Evolutionary conservation across 2,329 filamentous ascomycete species (phyloP).

Genomic region (Aspergillus cejpii): DNA sequence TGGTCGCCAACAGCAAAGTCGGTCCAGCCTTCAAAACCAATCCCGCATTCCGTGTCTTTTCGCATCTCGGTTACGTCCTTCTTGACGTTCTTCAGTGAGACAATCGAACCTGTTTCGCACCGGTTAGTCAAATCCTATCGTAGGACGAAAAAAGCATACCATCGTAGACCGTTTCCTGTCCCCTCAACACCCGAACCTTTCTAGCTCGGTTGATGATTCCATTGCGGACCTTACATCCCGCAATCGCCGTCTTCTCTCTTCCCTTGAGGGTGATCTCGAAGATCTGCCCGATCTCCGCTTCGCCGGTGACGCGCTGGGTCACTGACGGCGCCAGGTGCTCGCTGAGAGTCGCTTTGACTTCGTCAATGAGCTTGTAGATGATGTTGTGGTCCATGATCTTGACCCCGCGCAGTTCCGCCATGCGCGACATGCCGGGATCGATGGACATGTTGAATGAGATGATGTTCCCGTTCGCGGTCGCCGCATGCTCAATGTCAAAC

Average conservation of each 20-base stretch:
- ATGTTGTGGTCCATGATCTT: constrained; percentile 73
- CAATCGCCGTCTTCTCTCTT: constrained; percentile 64
- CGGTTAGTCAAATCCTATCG: constrained; percentile 11
- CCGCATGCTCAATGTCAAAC: constrained; percentile 83
- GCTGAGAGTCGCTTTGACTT: constrained; percentile 54
- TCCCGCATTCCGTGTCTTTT: constrained; percentile 89
- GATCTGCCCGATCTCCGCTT: constrained; percentile 75
- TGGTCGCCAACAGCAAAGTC: constrained; percentile 74
- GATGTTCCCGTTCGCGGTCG: constrained; percentile 66
- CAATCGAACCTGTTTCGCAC: constrained; percentile 57
- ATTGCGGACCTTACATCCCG: constrained; percentile 81
- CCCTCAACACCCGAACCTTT: constrained; percentile 65
- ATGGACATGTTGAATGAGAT: constrained; percentile 78
- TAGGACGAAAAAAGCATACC: constrained; percentile 54
- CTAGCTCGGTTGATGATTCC: constrained; percentile 60
- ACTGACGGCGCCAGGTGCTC: constrained; percentile 62
- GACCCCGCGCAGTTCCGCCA: constrained; percentile 67
- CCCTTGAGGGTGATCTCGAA: constrained; percentile 79
- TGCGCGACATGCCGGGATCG: constrained; percentile 58
- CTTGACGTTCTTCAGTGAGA: constrained; percentile 83
- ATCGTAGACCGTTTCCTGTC: constrained; percentile 66
- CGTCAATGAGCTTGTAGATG: constrained; percentile 48
- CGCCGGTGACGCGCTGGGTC: constrained; percentile 67
- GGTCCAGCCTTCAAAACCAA: constrained; percentile 73
- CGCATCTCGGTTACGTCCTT: constrained; percentile 84